Percentiles rank a stretch among this genome's conserved stretches.
Conservation (phyloP, 306 rosid genomes). For the Bauhinia variegata region DNA sequence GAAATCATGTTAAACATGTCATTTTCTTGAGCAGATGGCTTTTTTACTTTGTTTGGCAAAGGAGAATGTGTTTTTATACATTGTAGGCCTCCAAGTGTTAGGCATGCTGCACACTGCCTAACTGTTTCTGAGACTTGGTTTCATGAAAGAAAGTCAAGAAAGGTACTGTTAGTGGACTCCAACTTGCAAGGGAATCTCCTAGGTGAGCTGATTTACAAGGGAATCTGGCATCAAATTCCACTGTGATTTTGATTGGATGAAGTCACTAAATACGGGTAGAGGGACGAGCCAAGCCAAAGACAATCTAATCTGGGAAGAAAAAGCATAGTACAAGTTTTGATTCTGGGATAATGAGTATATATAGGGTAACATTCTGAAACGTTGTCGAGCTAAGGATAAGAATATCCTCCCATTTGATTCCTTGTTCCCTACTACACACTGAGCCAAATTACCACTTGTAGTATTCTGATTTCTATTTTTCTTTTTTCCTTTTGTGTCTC, state of each 20-base stretch:
- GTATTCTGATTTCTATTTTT: constrained; percentile 1
- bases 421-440: constrained; percentile 34
- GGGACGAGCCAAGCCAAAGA: constrained; percentile 1
- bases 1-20: constrained; percentile 32
- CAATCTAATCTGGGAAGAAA: constrained; percentile 27
- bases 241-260: constrained; percentile 16
- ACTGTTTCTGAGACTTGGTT: constrained; percentile 37
- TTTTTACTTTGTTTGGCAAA: constrained; percentile 42
- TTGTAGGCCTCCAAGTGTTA: constrained; percentile 44
- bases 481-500: constrained; percentile 4
- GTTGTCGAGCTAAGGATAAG: constrained; percentile 24
- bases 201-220: constrained; percentile 33
- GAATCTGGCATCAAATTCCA: constrained; percentile 62
- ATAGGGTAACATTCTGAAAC: constrained; percentile 16
- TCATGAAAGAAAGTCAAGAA: constrained; percentile 33
- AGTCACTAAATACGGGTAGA: constrained; percentile 34
- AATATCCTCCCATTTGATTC: constrained; percentile 39
- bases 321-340: constrained; percentile 19
- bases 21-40: constrained; percentile 45
- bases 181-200: constrained; percentile 54
- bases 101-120: constrained; percentile 33
- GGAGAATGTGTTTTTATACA: constrained; percentile 38
- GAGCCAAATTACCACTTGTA: not conserved
- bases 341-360: constrained; percentile 17
- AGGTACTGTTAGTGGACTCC: constrained; percentile 38